Evolutionary conservation across 495 filamentous ascomycete species (phyloP).

Genomic region (Bathelium albidoporum): DNA sequence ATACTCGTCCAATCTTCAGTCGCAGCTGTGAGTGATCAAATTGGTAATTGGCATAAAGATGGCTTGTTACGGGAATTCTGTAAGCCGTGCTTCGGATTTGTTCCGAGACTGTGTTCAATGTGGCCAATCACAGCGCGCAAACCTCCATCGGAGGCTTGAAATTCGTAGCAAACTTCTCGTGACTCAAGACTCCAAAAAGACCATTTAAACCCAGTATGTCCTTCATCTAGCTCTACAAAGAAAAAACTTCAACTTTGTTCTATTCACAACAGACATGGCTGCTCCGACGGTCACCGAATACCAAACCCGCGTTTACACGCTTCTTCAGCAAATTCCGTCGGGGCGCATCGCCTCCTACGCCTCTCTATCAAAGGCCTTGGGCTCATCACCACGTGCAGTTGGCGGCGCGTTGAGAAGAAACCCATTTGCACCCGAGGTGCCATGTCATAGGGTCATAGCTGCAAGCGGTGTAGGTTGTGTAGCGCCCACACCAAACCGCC

Average conservation of each 20-base stretch:
- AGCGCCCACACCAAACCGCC: background rate
- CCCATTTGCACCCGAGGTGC: constrained; percentile 35
- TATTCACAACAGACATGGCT: background rate
- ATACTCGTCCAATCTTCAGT: too few relatives aligned
- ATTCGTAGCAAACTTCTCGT: background rate
- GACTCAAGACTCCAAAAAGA: background rate
- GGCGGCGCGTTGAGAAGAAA: constrained; percentile 62
- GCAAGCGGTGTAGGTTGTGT: constrained; percentile 26
- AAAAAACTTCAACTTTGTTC: background rate
- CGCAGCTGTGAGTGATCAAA: too few relatives aligned
- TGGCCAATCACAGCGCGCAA: background rate
- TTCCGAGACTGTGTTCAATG: background rate
- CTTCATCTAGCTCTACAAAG: background rate
- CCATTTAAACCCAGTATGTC: background rate
- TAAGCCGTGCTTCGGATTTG: background rate
- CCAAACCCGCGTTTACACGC: constrained; percentile 45
- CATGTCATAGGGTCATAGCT: constrained; percentile 34
- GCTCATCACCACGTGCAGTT: constrained; percentile 65
- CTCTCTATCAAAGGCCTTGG: constrained; percentile 52
- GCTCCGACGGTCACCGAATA: constrained; percentile 17
- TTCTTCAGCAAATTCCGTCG: constrained; percentile 58
- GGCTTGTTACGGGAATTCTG: too few relatives aligned
- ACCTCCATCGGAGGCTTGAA: background rate
- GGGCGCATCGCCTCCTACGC: constrained; percentile 67
- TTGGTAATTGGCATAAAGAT: too few relatives aligned